Percentiles rank a stretch among this genome's conserved stretches.
phyloP scores from a whole-genome alignment of 805 yeast species.

The Teunomyces stri region DNA sequence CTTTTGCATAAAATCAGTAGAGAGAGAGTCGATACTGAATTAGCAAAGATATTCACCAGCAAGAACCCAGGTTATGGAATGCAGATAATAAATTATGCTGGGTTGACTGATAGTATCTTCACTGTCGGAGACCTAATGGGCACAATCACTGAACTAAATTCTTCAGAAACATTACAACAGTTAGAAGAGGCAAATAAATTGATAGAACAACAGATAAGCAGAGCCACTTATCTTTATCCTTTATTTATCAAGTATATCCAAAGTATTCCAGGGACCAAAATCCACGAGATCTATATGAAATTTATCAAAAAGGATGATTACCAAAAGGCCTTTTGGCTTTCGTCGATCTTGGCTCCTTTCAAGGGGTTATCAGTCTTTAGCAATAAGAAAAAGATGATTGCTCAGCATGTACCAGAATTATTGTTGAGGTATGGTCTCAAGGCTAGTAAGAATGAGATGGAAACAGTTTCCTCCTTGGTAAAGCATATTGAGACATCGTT shows the following conservation, averaged over 20 bases:
- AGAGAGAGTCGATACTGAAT: slow-evolving; percentile 86
- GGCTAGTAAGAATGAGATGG: slow-evolving; percentile 56
- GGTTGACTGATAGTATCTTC: slow-evolving; percentile 60
- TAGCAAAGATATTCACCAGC: slow-evolving; percentile 72
- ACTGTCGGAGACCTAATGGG: slow-evolving; percentile 24
- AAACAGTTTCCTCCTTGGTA: slow-evolving; percentile 46
- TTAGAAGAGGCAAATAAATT: slow-evolving; percentile 13
- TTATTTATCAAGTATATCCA: slow-evolving; percentile 12
- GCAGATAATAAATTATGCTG: slow-evolving; percentile 51
- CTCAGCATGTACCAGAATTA: slow-evolving; percentile 42
- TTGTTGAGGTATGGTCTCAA: slow-evolving; percentile 71
- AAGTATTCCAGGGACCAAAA: not conserved
- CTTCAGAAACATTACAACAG: slow-evolving; percentile 12
- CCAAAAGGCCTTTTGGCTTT: slow-evolving; percentile 43
- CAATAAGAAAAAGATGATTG: slow-evolving; percentile 36
- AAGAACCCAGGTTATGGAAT: slow-evolving; percentile 63
- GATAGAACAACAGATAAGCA: slow-evolving; percentile 16
- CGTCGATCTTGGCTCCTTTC: slow-evolving; percentile 52
- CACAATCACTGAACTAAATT: slow-evolving; percentile 16
- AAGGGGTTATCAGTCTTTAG: slow-evolving; percentile 31
- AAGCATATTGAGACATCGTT: slow-evolving; percentile 20
- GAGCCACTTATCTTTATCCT: slow-evolving; percentile 21
- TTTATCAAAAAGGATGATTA: not conserved
- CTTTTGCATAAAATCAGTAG: slow-evolving; percentile 75
- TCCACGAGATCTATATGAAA: not conserved